These are phyloP conservation scores for Diutina pseudorugosa DNA, from an alignment of 1,139 yeast species.

Conservation along the genomic window DNA sequence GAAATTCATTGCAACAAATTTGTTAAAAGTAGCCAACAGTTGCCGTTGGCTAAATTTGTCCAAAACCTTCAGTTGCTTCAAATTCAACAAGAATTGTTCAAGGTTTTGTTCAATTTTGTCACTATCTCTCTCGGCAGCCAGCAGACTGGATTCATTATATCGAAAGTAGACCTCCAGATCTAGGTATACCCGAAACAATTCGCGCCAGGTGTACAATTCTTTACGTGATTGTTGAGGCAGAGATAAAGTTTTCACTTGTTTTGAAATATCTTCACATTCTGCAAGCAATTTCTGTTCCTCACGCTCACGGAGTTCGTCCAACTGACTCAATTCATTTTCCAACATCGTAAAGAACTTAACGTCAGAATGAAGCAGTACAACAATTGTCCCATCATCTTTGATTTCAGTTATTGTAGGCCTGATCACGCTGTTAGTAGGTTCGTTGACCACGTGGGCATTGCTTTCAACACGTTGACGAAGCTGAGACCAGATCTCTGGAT, in stretches of 20 bases:
- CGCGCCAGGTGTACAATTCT: conserved; percentile 64
- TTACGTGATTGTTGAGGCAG: conserved; percentile 13
- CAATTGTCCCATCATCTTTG: conserved; percentile 9
- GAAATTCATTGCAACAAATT: conserved; percentile 41
- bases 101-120: conserved; percentile 29
- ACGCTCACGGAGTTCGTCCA: conserved; percentile 31
- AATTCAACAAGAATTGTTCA: conserved; percentile 28
- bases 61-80: conserved; percentile 28
- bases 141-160: conserved; percentile 31
- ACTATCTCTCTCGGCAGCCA: conserved; percentile 27
- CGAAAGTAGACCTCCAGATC: conserved; percentile 58
- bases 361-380: conserved; percentile 29
- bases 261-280: conserved; percentile 33
- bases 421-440: neutral
- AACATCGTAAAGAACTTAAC: conserved; percentile 46
- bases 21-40: conserved; percentile 33
- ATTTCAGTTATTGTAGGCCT: conserved; percentile 8
- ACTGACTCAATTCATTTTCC: conserved; percentile 39
- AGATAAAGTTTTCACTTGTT: conserved; percentile 20
- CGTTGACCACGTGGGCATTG: conserved; percentile 9
- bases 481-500: conserved; percentile 20
- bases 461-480: conserved; percentile 15
- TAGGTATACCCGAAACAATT: conserved; percentile 49
- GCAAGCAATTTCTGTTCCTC: conserved; percentile 34
- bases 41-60: conserved; percentile 36